Conservation (phyloP, 805 yeast genomes). For the Saturnispora gosingensis region DNA sequence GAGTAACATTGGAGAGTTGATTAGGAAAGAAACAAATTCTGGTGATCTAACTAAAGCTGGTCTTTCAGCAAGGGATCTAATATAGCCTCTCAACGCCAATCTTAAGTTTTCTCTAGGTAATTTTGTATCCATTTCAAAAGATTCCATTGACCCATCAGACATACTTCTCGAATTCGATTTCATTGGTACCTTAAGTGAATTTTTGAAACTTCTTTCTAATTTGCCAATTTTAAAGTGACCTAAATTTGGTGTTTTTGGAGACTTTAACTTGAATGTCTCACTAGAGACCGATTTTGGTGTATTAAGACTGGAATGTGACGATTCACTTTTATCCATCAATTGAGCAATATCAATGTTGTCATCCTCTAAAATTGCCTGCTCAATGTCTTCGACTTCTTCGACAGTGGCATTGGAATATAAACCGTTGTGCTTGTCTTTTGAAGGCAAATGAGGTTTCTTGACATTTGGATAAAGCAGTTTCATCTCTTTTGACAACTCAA, state of each 20-base stretch:
- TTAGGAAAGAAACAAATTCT: constrained; percentile 45
- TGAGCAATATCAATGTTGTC: not conserved
- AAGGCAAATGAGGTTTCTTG: constrained; percentile 33
- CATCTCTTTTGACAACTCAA: constrained; percentile 42
- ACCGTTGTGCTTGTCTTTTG: constrained; percentile 22
- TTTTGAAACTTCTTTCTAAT: constrained; percentile 17
- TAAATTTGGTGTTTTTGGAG: constrained; percentile 4
- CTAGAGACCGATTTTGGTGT: not conserved
- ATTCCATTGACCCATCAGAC: not conserved
- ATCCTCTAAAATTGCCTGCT: not conserved
- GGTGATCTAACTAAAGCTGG: constrained; percentile 43
- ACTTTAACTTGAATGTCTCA: constrained; percentile 1
- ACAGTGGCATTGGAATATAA: constrained; percentile 13
- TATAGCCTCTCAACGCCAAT: constrained; percentile 60
- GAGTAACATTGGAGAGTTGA: constrained; percentile 31
- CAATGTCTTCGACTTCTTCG: constrained; percentile 9
- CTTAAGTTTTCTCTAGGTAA: constrained; percentile 60
- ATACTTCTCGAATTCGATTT: not conserved
- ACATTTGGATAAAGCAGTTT: constrained; percentile 60
- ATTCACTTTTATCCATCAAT: not conserved
- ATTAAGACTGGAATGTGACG: not conserved
- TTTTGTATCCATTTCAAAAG: not conserved
- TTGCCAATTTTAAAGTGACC: constrained; percentile 12
- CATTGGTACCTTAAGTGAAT: constrained; percentile 11
- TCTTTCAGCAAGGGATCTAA: constrained; percentile 23